Percentiles rank a stretch among this genome's conserved stretches.
phyloP scores from a whole-genome alignment of 1,284 basidiomycete genomes.

The Melanopsichium pennsylvanicum region DNA sequence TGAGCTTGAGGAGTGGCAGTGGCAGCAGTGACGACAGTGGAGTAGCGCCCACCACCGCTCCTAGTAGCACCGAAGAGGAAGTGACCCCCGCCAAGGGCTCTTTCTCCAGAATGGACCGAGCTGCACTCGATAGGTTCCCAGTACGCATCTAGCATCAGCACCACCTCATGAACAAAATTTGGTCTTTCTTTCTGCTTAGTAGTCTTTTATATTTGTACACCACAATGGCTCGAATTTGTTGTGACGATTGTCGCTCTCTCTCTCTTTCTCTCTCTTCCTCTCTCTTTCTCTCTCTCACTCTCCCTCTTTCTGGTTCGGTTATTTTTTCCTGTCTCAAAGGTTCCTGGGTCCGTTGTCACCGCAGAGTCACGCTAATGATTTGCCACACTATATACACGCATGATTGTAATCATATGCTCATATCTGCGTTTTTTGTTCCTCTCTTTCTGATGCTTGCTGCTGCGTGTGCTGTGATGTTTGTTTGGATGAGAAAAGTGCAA shows the following conservation, averaged over 20 bases:
- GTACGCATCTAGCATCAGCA: constrained; percentile 39
- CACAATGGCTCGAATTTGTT: background rate
- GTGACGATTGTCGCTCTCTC: background rate
- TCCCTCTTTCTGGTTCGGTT: background rate
- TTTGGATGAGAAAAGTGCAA: too few relatives aligned
- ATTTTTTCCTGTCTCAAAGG: too few relatives aligned
- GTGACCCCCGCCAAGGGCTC: constrained; percentile 11
- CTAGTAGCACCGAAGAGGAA: constrained; percentile 15
- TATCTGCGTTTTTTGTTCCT: too few relatives aligned
- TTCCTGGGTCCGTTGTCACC: constrained; percentile 4
- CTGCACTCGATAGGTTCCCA: constrained; percentile 40
- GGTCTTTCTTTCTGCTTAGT: background rate
- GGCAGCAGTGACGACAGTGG: constrained; percentile 23
- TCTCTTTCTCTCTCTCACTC: background rate
- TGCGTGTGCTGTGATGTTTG: too few relatives aligned
- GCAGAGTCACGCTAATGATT: constrained; percentile 16
- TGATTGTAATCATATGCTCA: too few relatives aligned
- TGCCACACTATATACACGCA: background rate
- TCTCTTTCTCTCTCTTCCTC: background rate
- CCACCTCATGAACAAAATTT: too few relatives aligned
- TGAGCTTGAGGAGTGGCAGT: constrained; percentile 39
- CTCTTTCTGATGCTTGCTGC: too few relatives aligned
- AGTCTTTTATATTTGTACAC: background rate
- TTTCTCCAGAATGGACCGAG: constrained; percentile 32
- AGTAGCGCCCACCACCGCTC: constrained; percentile 18